Evolutionary conservation across 495 filamentous ascomycete species (phyloP), one percentile per base, ranked within the genome.

Genomic region (Rostrohypoxylon terebratum): DNA sequence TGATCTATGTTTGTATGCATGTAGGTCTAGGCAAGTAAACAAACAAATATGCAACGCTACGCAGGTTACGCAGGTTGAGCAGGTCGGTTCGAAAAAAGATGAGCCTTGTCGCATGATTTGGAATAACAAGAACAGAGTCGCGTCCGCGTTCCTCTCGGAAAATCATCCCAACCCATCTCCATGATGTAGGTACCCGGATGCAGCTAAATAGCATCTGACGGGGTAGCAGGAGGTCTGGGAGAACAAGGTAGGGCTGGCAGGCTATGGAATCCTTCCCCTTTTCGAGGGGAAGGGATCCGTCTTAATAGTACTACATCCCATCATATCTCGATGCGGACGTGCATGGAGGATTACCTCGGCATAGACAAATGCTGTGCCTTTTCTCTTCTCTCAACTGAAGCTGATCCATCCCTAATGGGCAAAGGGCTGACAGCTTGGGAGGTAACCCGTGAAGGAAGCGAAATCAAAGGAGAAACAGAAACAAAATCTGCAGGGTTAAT

Each of bases 11-110:
- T 18, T 45, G 42, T 18, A 45, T 45, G 42, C 42, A 45, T 45
- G 42, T 45, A 63, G 51, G 60, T 21, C 45, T 36, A 47, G n/a
- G 36, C 68, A 73, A 44, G 31, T 68, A 73, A 73, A 68, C 64
- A 68, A 68, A 73, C 60, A 68, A 47, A 16, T 13, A 50, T 42
- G 38, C 38, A 63, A 58, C 25, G 20, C 20, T 8, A 47, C 6
- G 57, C n/a, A 59, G 38, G 20, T 45, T 31, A 10, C 21, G 21
- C 2, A 16, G 31, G 47, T 11, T 10, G 21, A n/a, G n/a, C n/a
- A n/a, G 28, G 6, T 28, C 28, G 28, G 28, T 28, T 28, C 28
- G 28, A 5, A 28, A 5, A 28, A 0, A 28, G 28, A 28, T 28
- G 28, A 28, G 28, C 23, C 47, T 6, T 13, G 23, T 68, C 54